Evolutionary conservation across 1,139 yeast species (phyloP).

Genomic region (Pneumocystis sp.): DNA sequence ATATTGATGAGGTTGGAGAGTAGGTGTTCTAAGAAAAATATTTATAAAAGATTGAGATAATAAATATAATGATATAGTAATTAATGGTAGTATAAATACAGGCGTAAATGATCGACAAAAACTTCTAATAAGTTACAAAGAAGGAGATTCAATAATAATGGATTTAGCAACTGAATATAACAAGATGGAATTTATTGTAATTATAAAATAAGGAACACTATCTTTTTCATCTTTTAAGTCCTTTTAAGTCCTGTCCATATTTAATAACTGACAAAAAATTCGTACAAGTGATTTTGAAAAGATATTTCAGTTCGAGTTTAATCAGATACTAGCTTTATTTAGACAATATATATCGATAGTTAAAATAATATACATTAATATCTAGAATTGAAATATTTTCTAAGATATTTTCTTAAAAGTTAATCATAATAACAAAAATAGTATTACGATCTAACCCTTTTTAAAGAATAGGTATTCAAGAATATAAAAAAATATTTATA

Average conservation of each 20-base stretch:
- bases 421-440: conserved; percentile 89
- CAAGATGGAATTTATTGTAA: conserved; percentile 58
- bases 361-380: conserved; percentile 33
- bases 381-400: conserved; percentile 93
- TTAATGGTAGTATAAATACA: background rate
- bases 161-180: conserved; percentile 86
- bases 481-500: conserved; percentile 1
- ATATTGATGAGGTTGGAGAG: background rate
- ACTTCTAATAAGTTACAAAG: conserved; percentile 22
- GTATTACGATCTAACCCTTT: conserved; percentile 40
- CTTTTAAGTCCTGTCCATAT: conserved; percentile 76
- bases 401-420: conserved; percentile 46
- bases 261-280: conserved; percentile 78
- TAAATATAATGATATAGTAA: background rate
- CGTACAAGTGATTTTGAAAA: conserved; percentile 66
- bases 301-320: conserved; percentile 54
- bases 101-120: background rate
- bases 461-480: background rate
- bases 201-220: conserved; percentile 92
- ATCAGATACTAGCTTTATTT: conserved; percentile 33
- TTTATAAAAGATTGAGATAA: background rate
- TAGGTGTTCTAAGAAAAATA: background rate
- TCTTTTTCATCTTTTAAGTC: conserved; percentile 92
- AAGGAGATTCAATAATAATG: conserved; percentile 86
- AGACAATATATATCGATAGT: background rate